A percentile compares a stretch with the other conserved stretches of the same genome.
Conservation (phyloP, 176 grass and related monocot genomes). For the Carex scoparia region DNA sequence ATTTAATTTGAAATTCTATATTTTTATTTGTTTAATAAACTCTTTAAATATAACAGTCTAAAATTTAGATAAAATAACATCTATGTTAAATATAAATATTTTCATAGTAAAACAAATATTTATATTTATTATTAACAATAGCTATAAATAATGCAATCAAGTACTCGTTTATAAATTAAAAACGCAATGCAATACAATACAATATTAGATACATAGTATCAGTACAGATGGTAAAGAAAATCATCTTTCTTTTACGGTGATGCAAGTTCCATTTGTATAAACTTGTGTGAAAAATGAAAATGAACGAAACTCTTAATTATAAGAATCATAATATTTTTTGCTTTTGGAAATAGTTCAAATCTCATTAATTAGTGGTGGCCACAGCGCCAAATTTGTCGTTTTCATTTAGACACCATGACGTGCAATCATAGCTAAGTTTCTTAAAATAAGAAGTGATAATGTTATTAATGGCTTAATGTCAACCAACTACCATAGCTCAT, state of each 20-base stretch:
- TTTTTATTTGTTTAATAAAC: too few relatives aligned
- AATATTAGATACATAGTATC: too few relatives aligned
- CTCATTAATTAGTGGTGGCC: background rate
- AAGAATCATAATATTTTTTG: background rate
- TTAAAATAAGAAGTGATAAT: slow-evolving; percentile 9
- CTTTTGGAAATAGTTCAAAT: background rate
- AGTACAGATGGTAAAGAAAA: too few relatives aligned
- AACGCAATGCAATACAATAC: background rate
- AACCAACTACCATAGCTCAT: background rate
- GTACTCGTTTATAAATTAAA: background rate
- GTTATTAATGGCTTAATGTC: background rate
- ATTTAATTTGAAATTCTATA: too few relatives aligned
- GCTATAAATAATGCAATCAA: background rate
- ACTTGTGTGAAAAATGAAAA: background rate
- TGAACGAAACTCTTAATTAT: background rate
- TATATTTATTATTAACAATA: background rate
- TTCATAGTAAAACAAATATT: too few relatives aligned
- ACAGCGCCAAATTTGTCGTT: slow-evolving; percentile 3
- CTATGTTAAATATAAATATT: too few relatives aligned
- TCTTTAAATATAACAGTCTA: too few relatives aligned
- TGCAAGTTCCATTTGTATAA: too few relatives aligned
- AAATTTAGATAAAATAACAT: too few relatives aligned
- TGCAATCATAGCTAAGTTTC: background rate
- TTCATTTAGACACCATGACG: background rate
- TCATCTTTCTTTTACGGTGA: too few relatives aligned